Conservation (phyloP, 495 filamentous ascomycete species). For the Chaetomidium leptoderma region DNA sequence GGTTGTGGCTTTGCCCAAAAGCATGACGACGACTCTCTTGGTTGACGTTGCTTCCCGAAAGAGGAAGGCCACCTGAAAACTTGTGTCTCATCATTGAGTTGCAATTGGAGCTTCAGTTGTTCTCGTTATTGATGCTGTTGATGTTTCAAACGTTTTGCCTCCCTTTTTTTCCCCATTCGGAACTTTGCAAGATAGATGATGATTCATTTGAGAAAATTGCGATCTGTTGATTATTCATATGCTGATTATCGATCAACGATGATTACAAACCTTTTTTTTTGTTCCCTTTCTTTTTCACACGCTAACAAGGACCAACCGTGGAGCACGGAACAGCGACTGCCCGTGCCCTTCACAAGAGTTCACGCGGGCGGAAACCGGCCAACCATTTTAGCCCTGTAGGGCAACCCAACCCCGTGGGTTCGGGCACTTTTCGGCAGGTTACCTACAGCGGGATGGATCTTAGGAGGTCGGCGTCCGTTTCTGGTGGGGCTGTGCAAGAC, state of each 20-base stretch:
- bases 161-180: too few species aligned
- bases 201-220: too few species aligned
- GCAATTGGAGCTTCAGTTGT: background rate
- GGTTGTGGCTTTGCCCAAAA: slow-evolving; percentile 7
- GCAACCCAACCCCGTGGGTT: slow-evolving; percentile 4
- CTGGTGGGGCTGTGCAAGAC: background rate
- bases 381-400: background rate
- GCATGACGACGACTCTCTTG: slow-evolving; percentile 10
- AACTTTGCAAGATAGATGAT: too few species aligned
- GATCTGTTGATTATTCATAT: background rate
- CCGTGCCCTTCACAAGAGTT: background rate
- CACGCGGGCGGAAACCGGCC: background rate
- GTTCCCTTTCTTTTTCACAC: background rate
- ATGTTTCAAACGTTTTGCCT: too few species aligned
- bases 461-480: background rate
- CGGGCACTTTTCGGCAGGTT: slow-evolving; percentile 15
- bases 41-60: background rate
- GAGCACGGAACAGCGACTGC: background rate
- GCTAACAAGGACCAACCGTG: background rate
- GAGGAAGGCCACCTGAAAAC: background rate
- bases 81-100: too few species aligned
- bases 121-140: background rate
- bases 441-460: background rate
- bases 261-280: slow-evolving; percentile 9
- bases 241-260: slow-evolving; percentile 1